Evolutionary conservation across 2,329 filamentous ascomycete species (phyloP).

Genomic region (Phyllosticta paracitricarpa): DNA sequence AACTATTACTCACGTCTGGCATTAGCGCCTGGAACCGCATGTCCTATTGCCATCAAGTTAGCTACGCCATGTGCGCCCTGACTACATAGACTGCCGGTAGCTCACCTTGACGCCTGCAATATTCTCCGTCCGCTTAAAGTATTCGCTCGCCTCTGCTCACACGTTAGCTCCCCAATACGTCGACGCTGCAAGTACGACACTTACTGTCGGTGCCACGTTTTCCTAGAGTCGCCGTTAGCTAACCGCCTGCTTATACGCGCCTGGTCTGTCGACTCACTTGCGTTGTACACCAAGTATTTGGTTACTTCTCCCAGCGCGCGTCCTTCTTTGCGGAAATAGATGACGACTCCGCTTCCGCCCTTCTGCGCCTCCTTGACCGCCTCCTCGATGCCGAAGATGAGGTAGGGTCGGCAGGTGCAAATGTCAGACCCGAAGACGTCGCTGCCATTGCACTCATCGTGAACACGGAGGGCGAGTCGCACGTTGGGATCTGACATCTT

Average conservation of each 20-base stretch:
- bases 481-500: slow-evolving; percentile 85
- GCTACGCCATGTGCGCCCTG: slow-evolving; percentile 11
- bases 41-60: slow-evolving; percentile 27
- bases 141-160: slow-evolving; percentile 57
- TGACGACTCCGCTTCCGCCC: slow-evolving; percentile 87
- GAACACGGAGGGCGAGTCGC: slow-evolving; percentile 73
- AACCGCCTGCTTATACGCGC: not conserved
- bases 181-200: slow-evolving; percentile 5
- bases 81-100: not conserved
- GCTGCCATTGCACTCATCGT: slow-evolving; percentile 86
- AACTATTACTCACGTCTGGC: slow-evolving; percentile 62
- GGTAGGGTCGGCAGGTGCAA: slow-evolving; percentile 89
- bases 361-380: slow-evolving; percentile 95
- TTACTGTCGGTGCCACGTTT: slow-evolving; percentile 62
- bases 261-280: slow-evolving; percentile 22
- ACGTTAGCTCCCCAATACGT: slow-evolving; percentile 16
- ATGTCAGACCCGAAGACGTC: slow-evolving; percentile 98
- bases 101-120: slow-evolving; percentile 76
- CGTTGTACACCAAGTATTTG: slow-evolving; percentile 77
- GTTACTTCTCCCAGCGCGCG: slow-evolving; percentile 90
- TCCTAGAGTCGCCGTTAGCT: slow-evolving; percentile 12
- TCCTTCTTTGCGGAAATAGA: slow-evolving; percentile 98
- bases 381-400: slow-evolving; percentile 95
- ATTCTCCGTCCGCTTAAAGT: slow-evolving; percentile 96
- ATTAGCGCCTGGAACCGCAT: slow-evolving; percentile 98